Evolutionary conservation across 345 rosid species (phyloP), one percentile per base, ranked within the genome.

Genomic region (Erysimum cheiranthoides): DNA sequence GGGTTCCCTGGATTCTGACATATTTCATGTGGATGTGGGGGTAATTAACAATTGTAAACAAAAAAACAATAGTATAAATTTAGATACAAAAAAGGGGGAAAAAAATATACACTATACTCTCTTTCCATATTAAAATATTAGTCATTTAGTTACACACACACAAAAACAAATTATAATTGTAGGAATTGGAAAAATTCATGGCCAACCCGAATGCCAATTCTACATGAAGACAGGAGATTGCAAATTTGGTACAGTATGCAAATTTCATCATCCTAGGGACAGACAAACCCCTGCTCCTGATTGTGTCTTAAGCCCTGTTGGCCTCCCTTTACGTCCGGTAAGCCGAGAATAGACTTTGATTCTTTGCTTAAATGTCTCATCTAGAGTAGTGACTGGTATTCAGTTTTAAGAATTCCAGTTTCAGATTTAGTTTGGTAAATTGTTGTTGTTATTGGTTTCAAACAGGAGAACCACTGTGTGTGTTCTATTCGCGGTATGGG

Each of bases 171-270:
- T n/a, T n/a, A n/a, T n/a, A n/a, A n/a, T n/a, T n/a, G n/a, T n/a
- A n/a, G n/a, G n/a, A n/a, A n/a, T n/a, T n/a, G n/a, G n/a, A n/a
- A n/a, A n/a, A n/a, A n/a, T n/a, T n/a, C n/a, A n/a, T n/a, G 91
- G 93, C 61, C 93, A 89, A 72, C 91, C 89, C 8, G 91, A 90
- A 73, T 90, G 98, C 73, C 87, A 85, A 78, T 93, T 87, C 81
- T 93, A 93, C 82, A 86, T 93, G 89, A 90, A 90, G 84, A 93
- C 94, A 10, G 96, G 98, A 25, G 96, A 92, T 68, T 92, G 96
- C 79, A 92, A 90, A 78, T 92, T 88, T 75, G 97, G 97, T 66
- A 86, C 91, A 38, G 94, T 90, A 54, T 92, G 97, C 74, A 85
- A 82, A 79, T 92, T 86, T 74, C 97, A 92, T 81, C 97, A 92